Evolutionary conservation across 805 yeast genomes (phyloP).

Genomic region (Debaryomyces prosopidis): DNA sequence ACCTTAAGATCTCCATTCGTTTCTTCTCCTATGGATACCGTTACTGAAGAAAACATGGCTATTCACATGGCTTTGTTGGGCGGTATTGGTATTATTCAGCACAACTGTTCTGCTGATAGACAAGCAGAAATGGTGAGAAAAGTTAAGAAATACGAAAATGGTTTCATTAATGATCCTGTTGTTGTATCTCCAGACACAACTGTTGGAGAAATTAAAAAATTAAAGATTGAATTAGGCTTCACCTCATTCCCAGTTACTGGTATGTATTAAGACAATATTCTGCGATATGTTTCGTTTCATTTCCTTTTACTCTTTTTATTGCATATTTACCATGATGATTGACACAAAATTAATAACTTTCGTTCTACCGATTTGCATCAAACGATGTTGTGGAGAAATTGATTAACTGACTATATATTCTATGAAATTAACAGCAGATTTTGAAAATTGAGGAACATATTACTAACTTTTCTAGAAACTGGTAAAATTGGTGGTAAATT

Average conservation of each 20-base stretch:
- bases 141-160: conserved; percentile 96
- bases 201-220: conserved; percentile 74
- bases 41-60: conserved; percentile 96
- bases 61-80: conserved; percentile 97
- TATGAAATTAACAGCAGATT: not conserved
- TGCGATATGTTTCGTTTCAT: conserved; percentile 2
- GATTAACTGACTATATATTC: conserved; percentile 37
- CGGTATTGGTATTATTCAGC: conserved; percentile 98
- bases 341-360: conserved; percentile 71
- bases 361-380: conserved; percentile 99
- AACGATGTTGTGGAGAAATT: conserved; percentile 92
- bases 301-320: conserved; percentile 4
- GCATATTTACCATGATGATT: conserved; percentile 51
- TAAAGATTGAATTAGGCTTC: conserved; percentile 78
- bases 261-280: conserved; percentile 51
- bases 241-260: conserved; percentile 99
- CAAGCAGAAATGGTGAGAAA: conserved; percentile 98
- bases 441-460: not conserved
- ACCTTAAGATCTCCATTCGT: conserved; percentile 91
- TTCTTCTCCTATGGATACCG: conserved; percentile 99
- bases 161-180: conserved; percentile 89
- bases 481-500: conserved; percentile 89
- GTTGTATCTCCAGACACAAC: conserved; percentile 76
- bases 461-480: conserved; percentile 56
- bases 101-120: conserved; percentile 94